phyloP scores from a whole-genome alignment of 1,284 basidiomycete genomes.

The Microstroma glucosiphilum region DNA sequence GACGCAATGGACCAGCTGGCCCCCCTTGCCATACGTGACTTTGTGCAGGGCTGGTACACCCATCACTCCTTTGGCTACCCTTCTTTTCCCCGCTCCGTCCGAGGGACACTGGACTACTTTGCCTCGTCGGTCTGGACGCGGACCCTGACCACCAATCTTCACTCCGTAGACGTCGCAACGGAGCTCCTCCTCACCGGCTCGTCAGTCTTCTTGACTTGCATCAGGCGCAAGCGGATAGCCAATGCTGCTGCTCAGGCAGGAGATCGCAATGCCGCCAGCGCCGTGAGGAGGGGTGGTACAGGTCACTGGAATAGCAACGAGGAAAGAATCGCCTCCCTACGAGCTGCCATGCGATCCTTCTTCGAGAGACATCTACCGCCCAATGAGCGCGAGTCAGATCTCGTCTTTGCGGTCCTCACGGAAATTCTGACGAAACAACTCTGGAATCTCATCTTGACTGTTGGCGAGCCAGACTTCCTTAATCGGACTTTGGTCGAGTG shows the following conservation, averaged over 20 bases:
- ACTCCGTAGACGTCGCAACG: slow-evolving; percentile 27
- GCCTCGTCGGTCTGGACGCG: slow-evolving; percentile 29
- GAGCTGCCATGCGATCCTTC: slow-evolving; percentile 30
- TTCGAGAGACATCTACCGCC: slow-evolving; percentile 27
- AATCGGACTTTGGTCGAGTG: slow-evolving; percentile 37
- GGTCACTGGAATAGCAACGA: slow-evolving; percentile 26
- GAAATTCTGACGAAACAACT: slow-evolving; percentile 37
- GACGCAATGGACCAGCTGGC: slow-evolving; percentile 26
- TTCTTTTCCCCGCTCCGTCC: slow-evolving; percentile 30
- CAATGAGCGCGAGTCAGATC: slow-evolving; percentile 25
- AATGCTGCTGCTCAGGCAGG: slow-evolving; percentile 1
- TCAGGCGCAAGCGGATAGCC: slow-evolving; percentile 17
- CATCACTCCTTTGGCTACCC: slow-evolving; percentile 34
- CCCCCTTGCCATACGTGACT: slow-evolving; percentile 33
- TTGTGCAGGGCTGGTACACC: slow-evolving; percentile 40
- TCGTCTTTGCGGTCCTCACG: slow-evolving; percentile 30
- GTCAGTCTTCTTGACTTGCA: slow-evolving; percentile 32
- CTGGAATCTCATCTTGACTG: slow-evolving; percentile 36
- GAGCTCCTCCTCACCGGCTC: slow-evolving; percentile 36
- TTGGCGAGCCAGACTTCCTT: slow-evolving; percentile 41
- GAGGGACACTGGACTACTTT: slow-evolving; percentile 31
- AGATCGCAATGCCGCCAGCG: slow-evolving; percentile 16
- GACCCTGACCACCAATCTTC: slow-evolving; percentile 16
- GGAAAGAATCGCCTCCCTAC: slow-evolving; percentile 29
- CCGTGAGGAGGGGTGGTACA: slow-evolving; percentile 12